A percentile compares a stretch with the other conserved stretches of the same genome.
Evolutionary conservation across 1,284 basidiomycete species (phyloP).

Genomic region (Cutaneotrichosporon cutaneum): DNA sequence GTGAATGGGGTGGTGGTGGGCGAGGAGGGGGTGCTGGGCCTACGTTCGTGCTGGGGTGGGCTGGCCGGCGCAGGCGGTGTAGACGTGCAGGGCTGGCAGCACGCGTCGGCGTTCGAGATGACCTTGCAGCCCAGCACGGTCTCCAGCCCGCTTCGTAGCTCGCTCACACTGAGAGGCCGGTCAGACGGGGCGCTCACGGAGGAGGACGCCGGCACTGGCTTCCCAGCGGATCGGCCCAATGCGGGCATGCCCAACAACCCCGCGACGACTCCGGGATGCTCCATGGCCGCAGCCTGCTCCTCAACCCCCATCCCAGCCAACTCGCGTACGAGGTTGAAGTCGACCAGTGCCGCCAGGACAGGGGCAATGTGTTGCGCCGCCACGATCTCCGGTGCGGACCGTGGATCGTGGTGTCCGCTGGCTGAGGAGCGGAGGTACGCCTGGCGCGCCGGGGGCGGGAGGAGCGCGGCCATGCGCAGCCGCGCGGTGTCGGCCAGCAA

Average conservation of each 20-base stretch:
- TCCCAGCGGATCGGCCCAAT: not conserved
- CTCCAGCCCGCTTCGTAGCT: no score
- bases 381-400: not conserved
- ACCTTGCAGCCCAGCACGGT: no score
- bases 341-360: not conserved
- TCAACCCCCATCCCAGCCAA: not conserved
- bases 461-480: not conserved
- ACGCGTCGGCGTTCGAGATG: no score
- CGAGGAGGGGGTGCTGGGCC: no score
- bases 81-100: no score
- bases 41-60: no score
- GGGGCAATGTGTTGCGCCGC: not conserved
- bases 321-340: not conserved
- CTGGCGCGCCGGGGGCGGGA: not conserved
- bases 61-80: no score
- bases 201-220: not conserved
- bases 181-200: not conserved
- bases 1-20: no score
- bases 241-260: not conserved
- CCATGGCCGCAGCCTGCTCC: not conserved
- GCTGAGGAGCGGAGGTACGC: not conserved
- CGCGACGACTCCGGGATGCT: not conserved
- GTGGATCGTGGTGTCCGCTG: not conserved
- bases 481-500: conserved; percentile 1
- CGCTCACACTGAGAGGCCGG: no score